These are phyloP conservation scores for Trametes sanguinea DNA, from an alignment of 768 basidiomycete species.

Conservation along the genomic window DNA sequence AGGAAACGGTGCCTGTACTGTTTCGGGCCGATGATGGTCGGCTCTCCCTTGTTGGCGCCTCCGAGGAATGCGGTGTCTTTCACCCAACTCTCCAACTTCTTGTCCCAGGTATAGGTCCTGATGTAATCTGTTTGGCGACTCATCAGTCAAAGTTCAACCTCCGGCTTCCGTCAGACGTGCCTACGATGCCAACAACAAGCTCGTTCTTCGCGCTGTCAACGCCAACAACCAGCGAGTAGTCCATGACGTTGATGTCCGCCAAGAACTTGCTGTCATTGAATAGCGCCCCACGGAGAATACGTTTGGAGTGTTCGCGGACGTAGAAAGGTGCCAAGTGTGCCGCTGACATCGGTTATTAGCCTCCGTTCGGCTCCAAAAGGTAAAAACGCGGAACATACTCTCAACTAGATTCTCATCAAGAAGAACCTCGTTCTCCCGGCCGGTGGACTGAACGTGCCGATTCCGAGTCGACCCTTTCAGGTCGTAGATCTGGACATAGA, in stretches of 20 bases:
- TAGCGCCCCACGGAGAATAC: constrained; percentile 85
- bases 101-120: constrained; percentile 97
- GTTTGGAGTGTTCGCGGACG: constrained; percentile 94
- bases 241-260: constrained; percentile 94
- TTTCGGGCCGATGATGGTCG: constrained; percentile 95
- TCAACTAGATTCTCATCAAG: constrained; percentile 96
- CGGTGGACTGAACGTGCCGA: constrained; percentile 88
- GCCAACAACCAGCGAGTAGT: constrained; percentile 95
- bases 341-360: constrained; percentile 45
- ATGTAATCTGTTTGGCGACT: constrained; percentile 73
- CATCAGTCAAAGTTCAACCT: not conserved
- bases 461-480: constrained; percentile 95
- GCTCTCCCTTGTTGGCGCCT: constrained; percentile 80
- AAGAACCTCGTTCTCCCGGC: constrained; percentile 89
- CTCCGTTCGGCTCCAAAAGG: not conserved
- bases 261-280: constrained; percentile 96
- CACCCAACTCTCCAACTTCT: constrained; percentile 97
- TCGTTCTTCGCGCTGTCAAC: constrained; percentile 89
- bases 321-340: constrained; percentile 89
- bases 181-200: constrained; percentile 95
- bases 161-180: constrained; percentile 49
- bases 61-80: constrained; percentile 94
- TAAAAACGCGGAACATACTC: constrained; percentile 44
- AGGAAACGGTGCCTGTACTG: constrained; percentile 89
- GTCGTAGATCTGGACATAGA: constrained; percentile 80